Conservation (phyloP, 108 stramenopile genomes). For the Conticribra weissflogii region DNA sequence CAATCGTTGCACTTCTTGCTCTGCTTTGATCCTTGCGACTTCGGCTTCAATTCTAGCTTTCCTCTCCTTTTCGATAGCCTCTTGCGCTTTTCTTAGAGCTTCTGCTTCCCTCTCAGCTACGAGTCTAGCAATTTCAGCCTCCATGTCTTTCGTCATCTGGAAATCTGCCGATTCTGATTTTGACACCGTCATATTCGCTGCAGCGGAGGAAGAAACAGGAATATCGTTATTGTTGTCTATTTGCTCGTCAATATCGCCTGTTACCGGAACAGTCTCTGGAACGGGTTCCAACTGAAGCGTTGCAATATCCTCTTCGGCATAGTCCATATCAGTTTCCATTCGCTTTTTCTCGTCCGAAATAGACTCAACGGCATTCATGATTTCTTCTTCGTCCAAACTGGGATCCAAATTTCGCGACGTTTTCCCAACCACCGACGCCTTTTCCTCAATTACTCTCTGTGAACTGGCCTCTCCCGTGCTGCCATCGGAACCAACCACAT, state of each 20-base stretch:
- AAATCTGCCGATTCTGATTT: background rate
- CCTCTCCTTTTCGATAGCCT: conserved; percentile 38
- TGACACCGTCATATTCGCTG: too few relatives aligned
- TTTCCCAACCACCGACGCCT: too few relatives aligned
- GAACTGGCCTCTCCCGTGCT: too few relatives aligned
- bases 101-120: conserved; percentile 51
- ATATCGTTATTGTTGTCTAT: background rate
- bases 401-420: background rate
- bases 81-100: conserved; percentile 41
- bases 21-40: conserved; percentile 25
- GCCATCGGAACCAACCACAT: conserved; percentile 7
- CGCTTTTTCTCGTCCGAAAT: background rate
- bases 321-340: background rate
- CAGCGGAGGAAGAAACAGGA: too few relatives aligned
- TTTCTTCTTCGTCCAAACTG: background rate
- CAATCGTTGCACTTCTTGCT: conserved; percentile 28
- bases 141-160: conserved; percentile 3
- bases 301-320: conserved; percentile 3
- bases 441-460: too few relatives aligned
- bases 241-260: background rate
- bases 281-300: background rate
- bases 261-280: background rate
- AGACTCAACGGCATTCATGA: background rate
- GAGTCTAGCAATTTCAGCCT: conserved; percentile 43
- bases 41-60: conserved; percentile 35